These are phyloP conservation scores for Paralagenidium karlingii DNA, from an alignment of 352 stramenopile species.

Conservation along the genomic window DNA sequence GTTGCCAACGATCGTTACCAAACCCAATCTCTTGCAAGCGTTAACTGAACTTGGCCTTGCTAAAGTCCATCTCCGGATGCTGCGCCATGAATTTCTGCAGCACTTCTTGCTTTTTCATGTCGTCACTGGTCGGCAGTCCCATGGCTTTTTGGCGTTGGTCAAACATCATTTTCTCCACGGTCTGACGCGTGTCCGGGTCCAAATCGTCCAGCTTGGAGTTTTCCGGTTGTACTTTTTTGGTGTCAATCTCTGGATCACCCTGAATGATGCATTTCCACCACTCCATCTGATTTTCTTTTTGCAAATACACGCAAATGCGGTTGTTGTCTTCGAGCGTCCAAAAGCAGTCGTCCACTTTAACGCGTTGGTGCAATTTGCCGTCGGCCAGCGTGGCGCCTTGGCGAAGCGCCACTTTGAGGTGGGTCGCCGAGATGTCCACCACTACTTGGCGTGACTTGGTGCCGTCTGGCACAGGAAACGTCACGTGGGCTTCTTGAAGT, in stretches of 20 bases:
- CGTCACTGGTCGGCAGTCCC: conserved; percentile 93
- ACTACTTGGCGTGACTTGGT: conserved; percentile 90
- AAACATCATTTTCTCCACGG: conserved; percentile 99
- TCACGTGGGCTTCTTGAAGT: conserved; percentile 91
- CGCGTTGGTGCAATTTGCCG: conserved; percentile 87
- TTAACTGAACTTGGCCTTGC: conserved; percentile 96
- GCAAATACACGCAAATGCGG: conserved; percentile 87
- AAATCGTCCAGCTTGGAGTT: conserved; percentile 97
- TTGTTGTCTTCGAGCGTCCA: conserved; percentile 95
- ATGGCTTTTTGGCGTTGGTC: conserved; percentile 96
- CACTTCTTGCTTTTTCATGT: conserved; percentile 96
- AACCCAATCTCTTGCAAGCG: too few relatives aligned
- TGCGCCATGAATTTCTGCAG: conserved; percentile 98
- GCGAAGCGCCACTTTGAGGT: conserved; percentile 87
- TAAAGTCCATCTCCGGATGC: conserved; percentile 99
- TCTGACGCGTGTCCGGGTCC: conserved; percentile 97
- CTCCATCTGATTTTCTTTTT: conserved; percentile 99
- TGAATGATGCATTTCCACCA: conserved; percentile 98
- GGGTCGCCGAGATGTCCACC: conserved; percentile 85
- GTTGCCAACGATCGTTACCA: too few relatives aligned
- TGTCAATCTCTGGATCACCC: conserved; percentile 95
- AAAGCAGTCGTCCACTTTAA: conserved; percentile 98
- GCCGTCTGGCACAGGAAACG: conserved; percentile 84
- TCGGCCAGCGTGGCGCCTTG: conserved; percentile 66
- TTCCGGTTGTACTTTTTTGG: conserved; percentile 97